Evolutionary conservation across 2,329 filamentous ascomycete genomes (phyloP).

Genomic region (Aspergillus unguis): DNA sequence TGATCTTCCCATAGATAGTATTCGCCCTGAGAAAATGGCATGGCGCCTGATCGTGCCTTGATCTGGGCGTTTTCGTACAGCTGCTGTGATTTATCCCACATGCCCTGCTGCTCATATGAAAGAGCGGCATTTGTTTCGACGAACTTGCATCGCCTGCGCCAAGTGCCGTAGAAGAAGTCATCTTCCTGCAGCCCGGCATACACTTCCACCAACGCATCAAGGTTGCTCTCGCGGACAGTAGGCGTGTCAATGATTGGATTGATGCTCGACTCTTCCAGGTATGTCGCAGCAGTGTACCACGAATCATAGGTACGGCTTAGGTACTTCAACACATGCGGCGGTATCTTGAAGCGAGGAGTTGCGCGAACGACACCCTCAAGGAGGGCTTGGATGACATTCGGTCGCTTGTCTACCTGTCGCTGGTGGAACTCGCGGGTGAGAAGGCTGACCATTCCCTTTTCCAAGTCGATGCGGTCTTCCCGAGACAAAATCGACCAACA

Average conservation of each 20-base stretch:
- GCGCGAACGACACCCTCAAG: conserved; percentile 82
- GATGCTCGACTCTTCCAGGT: conserved; percentile 85
- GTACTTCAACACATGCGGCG: conserved; percentile 94
- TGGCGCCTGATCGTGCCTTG: conserved; percentile 91
- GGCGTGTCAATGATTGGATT: conserved; percentile 80
- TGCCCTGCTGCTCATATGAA: conserved; percentile 97
- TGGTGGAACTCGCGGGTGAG: conserved; percentile 95
- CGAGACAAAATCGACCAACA: conserved; percentile 86
- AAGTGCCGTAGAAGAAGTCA: conserved; percentile 95
- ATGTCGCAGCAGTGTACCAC: conserved; percentile 92
- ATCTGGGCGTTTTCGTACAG: conserved; percentile 97
- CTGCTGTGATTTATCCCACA: conserved; percentile 98
- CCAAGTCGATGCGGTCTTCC: conserved; percentile 85
- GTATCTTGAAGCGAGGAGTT: conserved; percentile 84
- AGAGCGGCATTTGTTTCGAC: conserved; percentile 96
- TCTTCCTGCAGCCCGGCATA: conserved; percentile 91
- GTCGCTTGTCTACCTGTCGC: conserved; percentile 87
- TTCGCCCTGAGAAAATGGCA: conserved; percentile 92
- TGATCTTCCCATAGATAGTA: conserved; percentile 99
- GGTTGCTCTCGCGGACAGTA: conserved; percentile 83
- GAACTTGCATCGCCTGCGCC: conserved; percentile 91
- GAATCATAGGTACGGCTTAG: conserved; percentile 90
- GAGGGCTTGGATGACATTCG: conserved; percentile 91
- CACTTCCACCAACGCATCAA: conserved; percentile 91
- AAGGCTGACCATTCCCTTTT: conserved; percentile 84